Evolutionary conservation across 495 filamentous ascomycete genomes (phyloP).

Genomic region (Podospora anserina): DNA sequence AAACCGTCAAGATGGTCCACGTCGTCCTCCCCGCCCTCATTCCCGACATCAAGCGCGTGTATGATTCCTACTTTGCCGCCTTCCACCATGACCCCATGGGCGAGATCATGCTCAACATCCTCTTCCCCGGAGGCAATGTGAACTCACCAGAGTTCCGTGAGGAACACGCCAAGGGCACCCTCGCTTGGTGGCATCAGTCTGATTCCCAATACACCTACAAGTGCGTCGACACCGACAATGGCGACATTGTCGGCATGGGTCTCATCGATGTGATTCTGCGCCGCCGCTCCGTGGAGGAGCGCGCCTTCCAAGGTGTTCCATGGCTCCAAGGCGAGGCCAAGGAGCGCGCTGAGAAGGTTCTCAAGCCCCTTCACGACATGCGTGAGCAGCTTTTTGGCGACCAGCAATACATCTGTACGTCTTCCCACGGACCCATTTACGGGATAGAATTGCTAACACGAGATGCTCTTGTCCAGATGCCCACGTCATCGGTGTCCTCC

Average conservation of each 20-base stretch:
- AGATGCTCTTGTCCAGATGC: slow-evolving; percentile 17
- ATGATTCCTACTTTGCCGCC: slow-evolving; percentile 39
- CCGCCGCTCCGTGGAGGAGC: slow-evolving; percentile 27
- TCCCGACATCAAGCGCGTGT: slow-evolving; percentile 36
- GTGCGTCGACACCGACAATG: slow-evolving; percentile 35
- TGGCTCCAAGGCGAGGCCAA: slow-evolving; percentile 32
- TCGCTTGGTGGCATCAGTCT: slow-evolving; percentile 32
- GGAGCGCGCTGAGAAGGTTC: slow-evolving; percentile 30
- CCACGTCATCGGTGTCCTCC: slow-evolving; percentile 34
- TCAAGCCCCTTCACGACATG: slow-evolving; percentile 30
- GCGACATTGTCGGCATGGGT: slow-evolving; percentile 34
- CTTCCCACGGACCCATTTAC: not conserved
- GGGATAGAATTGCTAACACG: not conserved
- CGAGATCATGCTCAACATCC: slow-evolving; percentile 32
- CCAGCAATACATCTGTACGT: slow-evolving; percentile 30
- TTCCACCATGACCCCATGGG: slow-evolving; percentile 34
- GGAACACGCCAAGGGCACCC: slow-evolving; percentile 30
- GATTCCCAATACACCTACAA: slow-evolving; percentile 37
- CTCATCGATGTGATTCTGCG: slow-evolving; percentile 29
- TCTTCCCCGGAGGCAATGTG: slow-evolving; percentile 31
- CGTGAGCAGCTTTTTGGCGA: slow-evolving; percentile 32
- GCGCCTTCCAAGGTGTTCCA: slow-evolving; percentile 30
- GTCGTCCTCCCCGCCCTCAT: slow-evolving; percentile 37
- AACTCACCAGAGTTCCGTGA: slow-evolving; percentile 29
- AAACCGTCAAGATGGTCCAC: slow-evolving; percentile 27